Evolutionary conservation across 192 early-diverging fungal species (phyloP).

Genomic region (Umbelopsis vinacea): DNA sequence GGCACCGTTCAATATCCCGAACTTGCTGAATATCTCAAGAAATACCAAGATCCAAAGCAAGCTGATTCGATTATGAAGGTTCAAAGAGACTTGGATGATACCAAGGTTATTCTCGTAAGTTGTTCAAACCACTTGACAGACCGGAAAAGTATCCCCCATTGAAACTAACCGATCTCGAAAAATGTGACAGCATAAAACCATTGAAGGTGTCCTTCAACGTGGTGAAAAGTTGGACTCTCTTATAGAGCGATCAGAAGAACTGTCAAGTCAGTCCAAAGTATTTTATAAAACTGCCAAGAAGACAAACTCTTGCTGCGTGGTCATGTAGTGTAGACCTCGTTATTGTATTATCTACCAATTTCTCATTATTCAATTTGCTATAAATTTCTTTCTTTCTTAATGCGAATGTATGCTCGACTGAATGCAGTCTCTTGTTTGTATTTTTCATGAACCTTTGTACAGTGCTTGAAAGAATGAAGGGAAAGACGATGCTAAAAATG

Average conservation of each 20-base stretch:
- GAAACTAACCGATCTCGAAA: neutral
- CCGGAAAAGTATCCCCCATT: no score
- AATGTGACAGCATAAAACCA: slow-evolving; percentile 79
- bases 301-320: slow-evolving; percentile 77
- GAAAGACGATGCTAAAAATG: neutral
- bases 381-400: neutral
- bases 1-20: slow-evolving; percentile 64
- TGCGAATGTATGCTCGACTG: neutral
- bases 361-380: neutral
- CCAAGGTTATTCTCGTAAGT: slow-evolving; percentile 86
- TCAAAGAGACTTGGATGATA: slow-evolving; percentile 96
- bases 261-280: slow-evolving; percentile 91
- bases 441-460: slow-evolving; percentile 14
- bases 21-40: slow-evolving; percentile 69
- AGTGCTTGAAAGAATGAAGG: neutral
- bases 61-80: slow-evolving; percentile 93
- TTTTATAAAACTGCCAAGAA: slow-evolving; percentile 98
- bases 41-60: slow-evolving; percentile 92
- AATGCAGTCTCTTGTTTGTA: slow-evolving; percentile 19
- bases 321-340: slow-evolving; percentile 39
- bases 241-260: slow-evolving; percentile 78
- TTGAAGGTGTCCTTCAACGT: slow-evolving; percentile 86
- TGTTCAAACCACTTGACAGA: neutral
- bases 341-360: slow-evolving; percentile 8
- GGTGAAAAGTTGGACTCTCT: slow-evolving; percentile 90